Evolutionary conservation across 768 basidiomycete genomes (phyloP).

Genomic region (Rossbeevera mucosa): DNA sequence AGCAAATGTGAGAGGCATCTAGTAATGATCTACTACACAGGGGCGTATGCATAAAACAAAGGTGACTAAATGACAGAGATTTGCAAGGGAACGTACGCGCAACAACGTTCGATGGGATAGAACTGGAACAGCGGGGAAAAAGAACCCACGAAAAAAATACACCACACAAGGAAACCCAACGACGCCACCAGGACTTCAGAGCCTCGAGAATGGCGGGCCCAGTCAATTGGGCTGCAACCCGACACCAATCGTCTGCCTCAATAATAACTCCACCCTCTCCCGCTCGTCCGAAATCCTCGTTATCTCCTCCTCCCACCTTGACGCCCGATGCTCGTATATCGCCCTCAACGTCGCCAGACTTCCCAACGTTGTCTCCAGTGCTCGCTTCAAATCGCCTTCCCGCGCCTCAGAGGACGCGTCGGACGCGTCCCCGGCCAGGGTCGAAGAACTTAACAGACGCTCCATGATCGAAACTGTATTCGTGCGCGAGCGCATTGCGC

Average conservation of each 20-base stretch:
- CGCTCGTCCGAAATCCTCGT: conserved; percentile 59
- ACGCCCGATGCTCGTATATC: conserved; percentile 67
- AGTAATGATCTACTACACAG: background rate
- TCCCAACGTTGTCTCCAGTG: conserved; percentile 61
- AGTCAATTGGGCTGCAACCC: conserved; percentile 26
- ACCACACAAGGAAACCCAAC: background rate
- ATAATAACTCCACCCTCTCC: conserved; percentile 58
- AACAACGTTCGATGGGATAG: background rate
- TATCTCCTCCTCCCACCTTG: conserved; percentile 70
- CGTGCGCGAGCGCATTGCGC: conserved; percentile 42
- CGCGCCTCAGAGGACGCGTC: conserved; percentile 45
- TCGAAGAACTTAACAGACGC: conserved; percentile 36
- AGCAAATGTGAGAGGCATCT: background rate
- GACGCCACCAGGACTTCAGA: background rate
- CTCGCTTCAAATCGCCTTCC: conserved; percentile 64
- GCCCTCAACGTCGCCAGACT: conserved; percentile 58
- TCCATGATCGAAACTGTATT: conserved; percentile 44
- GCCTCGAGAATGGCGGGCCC: background rate
- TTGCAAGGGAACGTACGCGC: background rate
- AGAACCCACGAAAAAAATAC: background rate
- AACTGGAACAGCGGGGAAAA: background rate
- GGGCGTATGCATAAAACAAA: background rate
- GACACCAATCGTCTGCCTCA: conserved; percentile 60
- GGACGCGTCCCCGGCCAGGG: conserved; percentile 50
- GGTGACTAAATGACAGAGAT: no score